Base-by-base conservation (phyloP, 2,329 filamentous ascomycete species). In the Arthrinium puccinioides region DNA sequence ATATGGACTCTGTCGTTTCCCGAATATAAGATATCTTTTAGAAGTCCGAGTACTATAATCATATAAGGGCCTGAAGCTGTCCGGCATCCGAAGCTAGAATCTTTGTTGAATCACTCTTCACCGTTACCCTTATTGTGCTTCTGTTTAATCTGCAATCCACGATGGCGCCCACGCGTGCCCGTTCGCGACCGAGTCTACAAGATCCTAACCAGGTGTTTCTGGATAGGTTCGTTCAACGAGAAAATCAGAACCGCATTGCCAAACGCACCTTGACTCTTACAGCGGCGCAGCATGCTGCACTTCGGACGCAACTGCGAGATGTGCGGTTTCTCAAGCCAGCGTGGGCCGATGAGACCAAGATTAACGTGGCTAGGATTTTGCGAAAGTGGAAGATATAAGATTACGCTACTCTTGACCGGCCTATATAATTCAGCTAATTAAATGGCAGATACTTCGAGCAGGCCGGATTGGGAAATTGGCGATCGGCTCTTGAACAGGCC, bases 341-440 rank as follows among this genome's bases (percentile, higher is more conserved):
- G 18, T 50, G 43, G 38, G 34, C 44, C 32, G 39, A 48, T 21
- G 28, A 32, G 21, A 50, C 47, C 5, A 49, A 52, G 37, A 42
- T 45, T 15, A 52, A 52, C 27, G 39, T 51, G 39, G 29, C 37
- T 21, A 32, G 43, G 20, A 40, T 48, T 20, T 36, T 51, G 35
- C 40, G 40, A 32, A 51, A 47, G 44, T 49, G 24, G 37, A 25
- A 25, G 23, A 25, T 8, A 13, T 25, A 25, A 8, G 23, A 8
- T 8, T 25, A 25, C n/a, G n/a, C n/a, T 25, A 25, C 23, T 25
- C 23, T 25, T 8, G 8, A 8, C 23, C 23, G 23, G 23, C 8
- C 23, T n/a, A n/a, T n/a, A n/a, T n/a, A n/a, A n/a, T n/a, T 25
- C 23, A 25, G 8, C 23, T 25, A 25, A 25, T 25, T 25, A 8